Base-by-base conservation (phyloP, 179 eudicot genomes). In the Beta corolliflora region DNA sequence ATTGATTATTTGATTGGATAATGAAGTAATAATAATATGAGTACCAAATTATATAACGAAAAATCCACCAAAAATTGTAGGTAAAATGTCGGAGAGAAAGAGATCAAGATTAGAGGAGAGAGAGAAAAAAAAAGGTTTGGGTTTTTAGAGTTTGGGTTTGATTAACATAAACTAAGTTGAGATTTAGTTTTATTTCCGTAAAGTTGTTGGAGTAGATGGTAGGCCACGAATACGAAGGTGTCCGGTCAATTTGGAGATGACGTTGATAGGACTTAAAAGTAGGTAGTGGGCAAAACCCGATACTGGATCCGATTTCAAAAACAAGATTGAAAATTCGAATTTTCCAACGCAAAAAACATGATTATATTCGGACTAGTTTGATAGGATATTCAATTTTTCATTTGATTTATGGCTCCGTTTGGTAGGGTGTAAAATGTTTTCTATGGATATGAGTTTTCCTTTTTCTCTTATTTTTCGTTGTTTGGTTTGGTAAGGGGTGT, bases 141-240 rank as follows among this genome's bases (percentile, higher is more conserved):
- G 63, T 13, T 58, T 58, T 58, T 58, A 19, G 75, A n/a, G 16
- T 48, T 21, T 25, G 9, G 44, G 5, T 73, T 73, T 52, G 36
- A 61, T 48, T 19, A 36, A 36, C 41, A 36, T 36, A 36, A 36
- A 36, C 41, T 36, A 7, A 19, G 29, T 48, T 50, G 29, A 23
- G 50, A 53, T 53, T 52, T 66, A 78, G 21, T 61, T 45, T 44
- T 29, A 23, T 21, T 73, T 25, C 54, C 21, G 10, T 11, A 73
- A 73, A 55, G 77, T 29, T 0, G 48, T 73, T 54, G 83, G 79
- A 66, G 79, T 75, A 76, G 69, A 46, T 81, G 75, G 84, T 9
- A 77, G 79, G 84, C 76, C 84, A 81, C 80, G 54, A 81, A 81
- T 46, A 44, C 45, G 77, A 75, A 56, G 76, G 76, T 81, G 80